A percentile compares a stretch with the other conserved stretches of the same genome.
Evolutionary conservation across 306 rosid species (phyloP).

Genomic region (Lotus japonicus): DNA sequence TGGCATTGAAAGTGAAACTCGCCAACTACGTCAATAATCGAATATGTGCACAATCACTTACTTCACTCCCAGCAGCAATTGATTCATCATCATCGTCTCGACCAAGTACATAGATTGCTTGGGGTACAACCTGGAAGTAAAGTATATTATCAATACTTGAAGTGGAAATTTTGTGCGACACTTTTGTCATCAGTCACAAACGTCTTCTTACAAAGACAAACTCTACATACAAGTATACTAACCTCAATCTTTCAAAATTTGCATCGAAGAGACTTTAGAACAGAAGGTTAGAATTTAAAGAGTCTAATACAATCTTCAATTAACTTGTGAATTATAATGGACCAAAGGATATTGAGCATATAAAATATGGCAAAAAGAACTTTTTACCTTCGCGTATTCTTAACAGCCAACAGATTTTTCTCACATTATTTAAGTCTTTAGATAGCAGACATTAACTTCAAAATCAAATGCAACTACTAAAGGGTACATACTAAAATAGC

Average conservation of each 20-base stretch:
- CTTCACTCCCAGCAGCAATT: constrained; percentile 79
- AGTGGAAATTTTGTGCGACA: too few relatives aligned
- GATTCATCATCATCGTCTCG: constrained; percentile 98
- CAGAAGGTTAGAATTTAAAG: not conserved
- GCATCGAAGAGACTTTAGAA: not conserved
- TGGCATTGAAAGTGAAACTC: too few relatives aligned
- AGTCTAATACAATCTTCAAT: not conserved
- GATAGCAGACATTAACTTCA: constrained; percentile 4
- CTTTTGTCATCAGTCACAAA: constrained; percentile 9
- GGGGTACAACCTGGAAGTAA: constrained; percentile 85
- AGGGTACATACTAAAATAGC: too few relatives aligned
- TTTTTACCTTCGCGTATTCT: not conserved
- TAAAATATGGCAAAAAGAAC: constrained; percentile 1
- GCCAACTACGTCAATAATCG: too few relatives aligned
- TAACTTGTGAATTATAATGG: not conserved
- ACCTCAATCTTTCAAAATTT: constrained; percentile 5
- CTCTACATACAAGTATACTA: not conserved
- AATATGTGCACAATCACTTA: constrained; percentile 88
- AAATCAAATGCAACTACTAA: too few relatives aligned
- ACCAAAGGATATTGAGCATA: too few relatives aligned
- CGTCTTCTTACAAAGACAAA: not conserved
- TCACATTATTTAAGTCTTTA: not conserved
- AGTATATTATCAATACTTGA: constrained; percentile 18
- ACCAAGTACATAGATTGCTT: constrained; percentile 96
- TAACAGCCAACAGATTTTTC: not conserved